These are phyloP conservation scores for Sutorius australiensis DNA, from an alignment of 768 basidiomycete species.

Conservation along the genomic window DNA sequence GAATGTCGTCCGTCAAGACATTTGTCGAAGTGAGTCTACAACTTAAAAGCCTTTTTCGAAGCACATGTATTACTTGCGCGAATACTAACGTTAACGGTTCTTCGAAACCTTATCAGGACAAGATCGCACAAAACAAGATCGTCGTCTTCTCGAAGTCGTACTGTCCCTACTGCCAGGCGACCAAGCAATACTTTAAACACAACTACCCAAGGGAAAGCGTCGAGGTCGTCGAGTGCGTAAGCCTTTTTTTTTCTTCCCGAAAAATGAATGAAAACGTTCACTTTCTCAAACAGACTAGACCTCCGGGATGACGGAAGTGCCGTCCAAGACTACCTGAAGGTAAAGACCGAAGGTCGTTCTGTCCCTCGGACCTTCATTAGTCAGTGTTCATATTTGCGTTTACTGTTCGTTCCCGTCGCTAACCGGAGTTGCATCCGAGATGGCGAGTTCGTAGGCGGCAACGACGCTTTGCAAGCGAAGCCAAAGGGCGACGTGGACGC, in stretches of 20 bases:
- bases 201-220: conserved; percentile 39
- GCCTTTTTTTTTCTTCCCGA: background rate
- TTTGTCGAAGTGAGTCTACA: conserved; percentile 38
- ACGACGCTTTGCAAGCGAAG: conserved; percentile 14
- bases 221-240: conserved; percentile 46
- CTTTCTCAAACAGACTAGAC: conserved; percentile 44
- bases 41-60: background rate
- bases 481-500: background rate
- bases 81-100: conserved; percentile 34
- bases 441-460: conserved; percentile 20
- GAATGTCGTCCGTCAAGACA: conserved; percentile 30
- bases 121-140: conserved; percentile 49
- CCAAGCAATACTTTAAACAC: conserved; percentile 44
- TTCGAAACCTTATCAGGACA: conserved; percentile 34
- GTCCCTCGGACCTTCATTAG: conserved; percentile 80
- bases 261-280: background rate
- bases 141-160: conserved; percentile 58
- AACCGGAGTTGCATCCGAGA: conserved; percentile 1
- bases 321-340: conserved; percentile 62
- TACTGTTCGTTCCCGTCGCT: background rate
- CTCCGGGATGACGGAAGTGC: conserved; percentile 49
- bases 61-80: background rate
- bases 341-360: conserved; percentile 64
- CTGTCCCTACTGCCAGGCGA: conserved; percentile 50
- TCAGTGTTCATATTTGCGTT: conserved; percentile 28